phyloP scores from a whole-genome alignment of 73 alveolate genomes.

The Paramecium sonneborni region DNA sequence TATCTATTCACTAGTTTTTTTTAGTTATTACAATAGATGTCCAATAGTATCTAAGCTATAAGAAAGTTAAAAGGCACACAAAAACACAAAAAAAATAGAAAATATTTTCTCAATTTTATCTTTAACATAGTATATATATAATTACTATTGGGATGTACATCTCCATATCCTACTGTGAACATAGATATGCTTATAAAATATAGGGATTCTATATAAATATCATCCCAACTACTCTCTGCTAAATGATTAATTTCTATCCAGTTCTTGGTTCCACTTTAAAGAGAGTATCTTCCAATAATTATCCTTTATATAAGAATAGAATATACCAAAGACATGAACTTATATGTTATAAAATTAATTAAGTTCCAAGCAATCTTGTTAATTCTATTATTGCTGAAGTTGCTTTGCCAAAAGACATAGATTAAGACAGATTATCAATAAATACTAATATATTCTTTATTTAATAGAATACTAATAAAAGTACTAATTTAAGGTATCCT shows the following conservation, averaged over 20 bases:
- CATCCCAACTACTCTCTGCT: neutral
- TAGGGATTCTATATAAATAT: neutral
- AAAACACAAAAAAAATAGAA: conserved; percentile 5
- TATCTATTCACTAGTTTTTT: conserved; percentile 9
- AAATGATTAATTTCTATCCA: neutral
- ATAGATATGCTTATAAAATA: conserved; percentile 43
- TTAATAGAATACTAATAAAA: neutral
- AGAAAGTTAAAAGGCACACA: conserved; percentile 14
- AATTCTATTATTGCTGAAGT: conserved; percentile 8
- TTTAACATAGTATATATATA: neutral
- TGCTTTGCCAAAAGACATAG: neutral
- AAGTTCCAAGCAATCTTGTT: neutral
- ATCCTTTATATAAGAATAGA: neutral
- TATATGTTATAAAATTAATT: neutral
- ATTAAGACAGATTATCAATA: neutral
- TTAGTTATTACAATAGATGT: conserved; percentile 20
- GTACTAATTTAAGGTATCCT: neutral
- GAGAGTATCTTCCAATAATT: neutral
- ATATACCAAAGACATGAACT: conserved; percentile 28
- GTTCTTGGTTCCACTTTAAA: neutral
- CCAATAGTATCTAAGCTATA: conserved; percentile 62
- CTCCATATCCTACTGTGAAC: conserved; percentile 59
- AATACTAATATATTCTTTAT: neutral
- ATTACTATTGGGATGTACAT: conserved; percentile 47
- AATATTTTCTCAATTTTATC: conserved; percentile 28